Evolutionary conservation across 2,329 filamentous ascomycete species (phyloP), one percentile per base, ranked within the genome.

Genomic region (Pseudogymnoascus sp.): DNA sequence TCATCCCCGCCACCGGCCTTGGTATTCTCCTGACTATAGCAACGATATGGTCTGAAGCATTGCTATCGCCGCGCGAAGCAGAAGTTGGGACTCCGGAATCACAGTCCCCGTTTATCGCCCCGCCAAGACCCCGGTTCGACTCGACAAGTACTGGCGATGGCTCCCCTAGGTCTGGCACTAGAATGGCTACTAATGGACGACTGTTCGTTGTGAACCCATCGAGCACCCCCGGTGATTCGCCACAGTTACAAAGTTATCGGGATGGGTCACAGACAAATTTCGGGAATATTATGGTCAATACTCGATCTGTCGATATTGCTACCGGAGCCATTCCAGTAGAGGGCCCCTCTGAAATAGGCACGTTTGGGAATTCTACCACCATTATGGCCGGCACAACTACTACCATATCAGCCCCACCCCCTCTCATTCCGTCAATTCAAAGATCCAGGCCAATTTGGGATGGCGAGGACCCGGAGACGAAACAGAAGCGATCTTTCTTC

Each of bases 171-270:
- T 62, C 65, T 35, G 66, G 65, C 31, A 66, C 66, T n/a, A 62
- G 63, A 42, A 69, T 69, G 50, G 64, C 65, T 6, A 70, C 68
- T 37, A 70, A 63, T 62, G 67, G 70, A n/a, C 64, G 59, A 21
- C 61, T 72, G 3, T 73, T 71, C 46, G 69, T 73, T 35, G 71
- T 71, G 7, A 73, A 73, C 42, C 71, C 69, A 29, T 73, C 71
- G 4, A 53, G 65, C 7, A 70, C 69, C 13, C 68, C 70, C 35
- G 65, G 63, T 33, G 67, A 70, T 42, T 70, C 70, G 13, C 65
- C 67, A 40, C 50, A 56, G 17, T 13, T 56, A 33, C 50, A 56
- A 33, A 56, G 29, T 33, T 56, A 56, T 19, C 50, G 50, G 5
- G 50, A 56, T 19, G 50, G 50, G n/a, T 4, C 26, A 19, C 50